Base-by-base conservation (phyloP, 202 grass and related monocot species). In the Setaria viridis region DNA sequence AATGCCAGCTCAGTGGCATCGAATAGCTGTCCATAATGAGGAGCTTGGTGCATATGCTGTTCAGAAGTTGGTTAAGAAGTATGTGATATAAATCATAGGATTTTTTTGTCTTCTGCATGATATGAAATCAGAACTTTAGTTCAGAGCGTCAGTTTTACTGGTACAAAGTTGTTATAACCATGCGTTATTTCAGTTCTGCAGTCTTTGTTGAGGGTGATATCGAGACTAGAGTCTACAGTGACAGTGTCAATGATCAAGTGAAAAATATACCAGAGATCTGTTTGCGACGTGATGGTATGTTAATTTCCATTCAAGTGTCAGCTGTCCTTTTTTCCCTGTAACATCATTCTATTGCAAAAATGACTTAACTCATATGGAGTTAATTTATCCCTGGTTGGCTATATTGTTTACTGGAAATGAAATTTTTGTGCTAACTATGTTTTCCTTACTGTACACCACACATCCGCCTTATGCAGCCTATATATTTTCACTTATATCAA, bases 161-260 rank as follows among this genome's bases (percentile, higher is more conserved):
- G 11, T 62, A 30, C 5, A 0, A 63, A 33, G 10, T 7, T 63
- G 29, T 33, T 63, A 33, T 63, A 63, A 33, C 60, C 25, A 14
- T 63, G 60, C 2, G 4, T 77, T 81, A 45, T 85, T 54, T 77
- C 88, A 94, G 96, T 87, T 81, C 91, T 71, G 70, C 93, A 62
- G 91, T 99, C 43, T 99, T 91, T 93, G 80, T 99, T 82, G 96
- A 99, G 86, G 96, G 96, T 68, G 91, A 95, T 92, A 99, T 99
- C 53, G 96, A 99, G 79, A 95, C 90, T 77, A 99, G 96, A 80
- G 77, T 99, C 37, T 99, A 99, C 84, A 94, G 94, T 85, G 96
- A 95, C 63, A 87, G 65, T 77, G 33, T 95, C 72, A 86, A 79
- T 62, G 88, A 75, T 84, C 91, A 95, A 85, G 86, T 99, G 12